phyloP scores from a whole-genome alignment of 1,284 basidiomycete species.

The Apiotrichum laibachii region DNA sequence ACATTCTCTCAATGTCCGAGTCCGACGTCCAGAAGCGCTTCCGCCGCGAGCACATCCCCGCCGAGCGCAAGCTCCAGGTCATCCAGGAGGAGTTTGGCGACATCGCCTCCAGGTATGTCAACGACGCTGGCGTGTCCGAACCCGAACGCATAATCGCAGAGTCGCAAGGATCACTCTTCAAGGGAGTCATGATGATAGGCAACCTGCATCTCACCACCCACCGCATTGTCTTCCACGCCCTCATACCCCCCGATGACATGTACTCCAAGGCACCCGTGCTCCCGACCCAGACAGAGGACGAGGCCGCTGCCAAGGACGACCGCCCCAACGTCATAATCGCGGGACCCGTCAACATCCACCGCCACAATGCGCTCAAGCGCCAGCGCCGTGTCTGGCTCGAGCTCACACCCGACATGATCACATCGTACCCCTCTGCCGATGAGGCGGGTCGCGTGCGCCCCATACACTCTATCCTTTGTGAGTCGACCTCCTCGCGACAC shows the following conservation, averaged over 20 bases:
- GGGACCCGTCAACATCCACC: conserved; percentile 59
- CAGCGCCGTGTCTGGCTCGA: conserved; percentile 63
- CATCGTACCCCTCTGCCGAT: conserved; percentile 59
- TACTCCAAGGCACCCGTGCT: background rate
- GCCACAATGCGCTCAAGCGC: conserved; percentile 49
- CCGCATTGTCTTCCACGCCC: conserved; percentile 64
- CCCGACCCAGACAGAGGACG: conserved; percentile 13
- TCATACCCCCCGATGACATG: conserved; percentile 55
- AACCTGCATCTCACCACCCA: conserved; percentile 66
- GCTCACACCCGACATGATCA: conserved; percentile 61
- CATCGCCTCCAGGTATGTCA: conserved; percentile 53
- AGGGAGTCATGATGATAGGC: conserved; percentile 59
- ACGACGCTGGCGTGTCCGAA: conserved; percentile 53
- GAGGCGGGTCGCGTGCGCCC: conserved; percentile 61
- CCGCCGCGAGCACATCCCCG: conserved; percentile 25
- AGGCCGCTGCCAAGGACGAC: conserved; percentile 9
- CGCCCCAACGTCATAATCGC: conserved; percentile 54
- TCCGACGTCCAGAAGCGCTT: conserved; percentile 3
- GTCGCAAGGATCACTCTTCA: conserved; percentile 54
- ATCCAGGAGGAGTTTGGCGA: conserved; percentile 50
- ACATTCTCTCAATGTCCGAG: background rate
- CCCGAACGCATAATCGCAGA: conserved; percentile 60
- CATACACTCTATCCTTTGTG: conserved; percentile 58
- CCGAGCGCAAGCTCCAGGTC: conserved; percentile 44
- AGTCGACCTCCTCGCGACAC: conserved; percentile 29